Percentiles rank a stretch among this genome's conserved stretches.
Conservation (phyloP, 1,139 yeast genomes). For the Saccharomyces hybrid region DNA sequence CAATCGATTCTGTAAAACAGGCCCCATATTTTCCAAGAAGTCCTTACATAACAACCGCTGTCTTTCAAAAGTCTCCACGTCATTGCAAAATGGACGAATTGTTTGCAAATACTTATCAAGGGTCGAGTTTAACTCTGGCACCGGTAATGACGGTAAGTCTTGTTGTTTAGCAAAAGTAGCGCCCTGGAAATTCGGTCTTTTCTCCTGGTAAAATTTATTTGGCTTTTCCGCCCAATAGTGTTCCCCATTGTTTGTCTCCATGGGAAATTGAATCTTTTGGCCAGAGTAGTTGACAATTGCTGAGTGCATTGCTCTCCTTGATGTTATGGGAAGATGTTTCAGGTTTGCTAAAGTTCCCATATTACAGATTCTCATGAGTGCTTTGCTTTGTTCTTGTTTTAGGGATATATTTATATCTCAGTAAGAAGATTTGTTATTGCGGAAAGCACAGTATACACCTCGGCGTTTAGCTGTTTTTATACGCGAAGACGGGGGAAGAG, state of each 20-base stretch:
- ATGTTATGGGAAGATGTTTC: neutral
- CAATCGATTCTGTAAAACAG: slow-evolving; percentile 60
- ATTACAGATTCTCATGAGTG: neutral
- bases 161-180: slow-evolving; percentile 67
- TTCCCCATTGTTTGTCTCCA: slow-evolving; percentile 26
- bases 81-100: slow-evolving; percentile 59
- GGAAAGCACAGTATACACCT: neutral
- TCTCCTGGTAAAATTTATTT: slow-evolving; percentile 19
- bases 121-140: slow-evolving; percentile 76
- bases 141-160: slow-evolving; percentile 77
- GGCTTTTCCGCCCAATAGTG: slow-evolving; percentile 21
- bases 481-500: neutral
- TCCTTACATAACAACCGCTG: slow-evolving; percentile 59
- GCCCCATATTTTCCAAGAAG: slow-evolving; percentile 61
- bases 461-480: neutral
- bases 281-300: neutral
- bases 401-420: neutral
- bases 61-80: slow-evolving; percentile 42
- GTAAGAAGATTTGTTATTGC: neutral
- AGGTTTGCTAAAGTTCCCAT: neutral
- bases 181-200: slow-evolving; percentile 42
- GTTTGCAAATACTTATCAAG: slow-evolving; percentile 62
- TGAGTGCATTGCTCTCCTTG: neutral
- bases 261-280: slow-evolving; percentile 9
- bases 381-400: neutral